Percentiles rank a stretch among this genome's conserved stretches.
Conservation (phyloP, 1,284 basidiomycete genomes). For the Cystobasidium slooffiae region DNA sequence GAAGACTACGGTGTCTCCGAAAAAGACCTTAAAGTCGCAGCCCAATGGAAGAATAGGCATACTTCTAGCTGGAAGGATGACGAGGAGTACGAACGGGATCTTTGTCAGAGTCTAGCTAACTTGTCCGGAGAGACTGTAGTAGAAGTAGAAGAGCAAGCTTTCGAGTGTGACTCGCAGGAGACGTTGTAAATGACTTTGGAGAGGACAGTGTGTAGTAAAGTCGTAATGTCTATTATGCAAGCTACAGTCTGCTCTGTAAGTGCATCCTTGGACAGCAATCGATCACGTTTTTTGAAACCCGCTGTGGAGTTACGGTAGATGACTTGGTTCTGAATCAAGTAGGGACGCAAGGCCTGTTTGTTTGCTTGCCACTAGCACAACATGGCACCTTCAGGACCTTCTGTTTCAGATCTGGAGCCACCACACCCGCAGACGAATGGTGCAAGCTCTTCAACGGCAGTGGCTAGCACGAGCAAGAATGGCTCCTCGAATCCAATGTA, state of each 20-base stretch:
- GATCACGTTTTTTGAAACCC: background rate
- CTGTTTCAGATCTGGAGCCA: background rate
- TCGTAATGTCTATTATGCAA: no score
- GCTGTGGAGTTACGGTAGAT: background rate
- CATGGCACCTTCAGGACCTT: background rate
- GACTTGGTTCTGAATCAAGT: background rate
- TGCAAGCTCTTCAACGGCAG: background rate
- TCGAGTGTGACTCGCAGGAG: background rate
- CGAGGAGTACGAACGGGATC: constrained; percentile 3
- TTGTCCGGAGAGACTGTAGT: background rate
- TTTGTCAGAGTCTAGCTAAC: background rate
- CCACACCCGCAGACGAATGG: constrained; percentile 1
- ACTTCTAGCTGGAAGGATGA: constrained; percentile 2
- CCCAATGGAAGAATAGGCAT: background rate
- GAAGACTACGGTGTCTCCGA: constrained; percentile 18
- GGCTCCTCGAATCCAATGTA: constrained; percentile 58
- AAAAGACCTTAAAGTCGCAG: background rate
- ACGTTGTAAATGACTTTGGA: background rate
- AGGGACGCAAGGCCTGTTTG: background rate
- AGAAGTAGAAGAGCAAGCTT: background rate
- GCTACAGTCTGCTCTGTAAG: no score
- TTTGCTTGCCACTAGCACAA: background rate
- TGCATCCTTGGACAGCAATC: no score
- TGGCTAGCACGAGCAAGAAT: background rate
- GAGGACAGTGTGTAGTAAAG: no score